These are phyloP conservation scores for Sugiyamaella boreocaroliniensis DNA, from an alignment of 805 yeast genomes.

Conservation along the genomic window DNA sequence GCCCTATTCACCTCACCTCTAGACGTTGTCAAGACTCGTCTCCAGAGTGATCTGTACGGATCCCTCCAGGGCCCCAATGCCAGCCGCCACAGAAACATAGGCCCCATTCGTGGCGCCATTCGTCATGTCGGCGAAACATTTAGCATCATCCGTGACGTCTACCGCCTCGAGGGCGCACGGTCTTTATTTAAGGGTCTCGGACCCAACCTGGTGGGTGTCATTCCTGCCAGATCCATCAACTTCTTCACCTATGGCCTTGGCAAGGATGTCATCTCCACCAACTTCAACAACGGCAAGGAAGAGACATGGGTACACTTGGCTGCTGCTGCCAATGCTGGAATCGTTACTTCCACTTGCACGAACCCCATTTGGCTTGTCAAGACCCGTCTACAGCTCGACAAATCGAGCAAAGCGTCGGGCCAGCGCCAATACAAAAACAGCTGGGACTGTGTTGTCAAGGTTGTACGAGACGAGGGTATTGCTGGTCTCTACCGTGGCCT, in stretches of 20 bases:
- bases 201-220: constrained; percentile 94
- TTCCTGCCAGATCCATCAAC: constrained; percentile 95
- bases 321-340: constrained; percentile 87
- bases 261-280: constrained; percentile 62
- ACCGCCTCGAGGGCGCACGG: constrained; percentile 68
- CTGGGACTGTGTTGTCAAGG: constrained; percentile 70
- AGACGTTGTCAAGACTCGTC: constrained; percentile 91
- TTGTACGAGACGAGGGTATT: constrained; percentile 71
- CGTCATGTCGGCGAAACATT: constrained; percentile 82
- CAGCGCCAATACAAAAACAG: constrained; percentile 67
- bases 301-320: constrained; percentile 77
- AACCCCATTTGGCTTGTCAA: constrained; percentile 97
- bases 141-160: constrained; percentile 60
- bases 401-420: constrained; percentile 38
- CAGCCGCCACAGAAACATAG: constrained; percentile 7
- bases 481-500: constrained; percentile 81
- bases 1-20: constrained; percentile 91
- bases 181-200: constrained; percentile 94
- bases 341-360: constrained; percentile 91
- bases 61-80: constrained; percentile 2
- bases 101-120: constrained; percentile 39
- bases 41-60: constrained; percentile 77
- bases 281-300: constrained; percentile 68
- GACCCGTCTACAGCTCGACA: constrained; percentile 89
- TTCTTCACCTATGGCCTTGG: constrained; percentile 96